phyloP scores from a whole-genome alignment of 1,284 basidiomycete species.

The Megacollybia platyphylla region DNA sequence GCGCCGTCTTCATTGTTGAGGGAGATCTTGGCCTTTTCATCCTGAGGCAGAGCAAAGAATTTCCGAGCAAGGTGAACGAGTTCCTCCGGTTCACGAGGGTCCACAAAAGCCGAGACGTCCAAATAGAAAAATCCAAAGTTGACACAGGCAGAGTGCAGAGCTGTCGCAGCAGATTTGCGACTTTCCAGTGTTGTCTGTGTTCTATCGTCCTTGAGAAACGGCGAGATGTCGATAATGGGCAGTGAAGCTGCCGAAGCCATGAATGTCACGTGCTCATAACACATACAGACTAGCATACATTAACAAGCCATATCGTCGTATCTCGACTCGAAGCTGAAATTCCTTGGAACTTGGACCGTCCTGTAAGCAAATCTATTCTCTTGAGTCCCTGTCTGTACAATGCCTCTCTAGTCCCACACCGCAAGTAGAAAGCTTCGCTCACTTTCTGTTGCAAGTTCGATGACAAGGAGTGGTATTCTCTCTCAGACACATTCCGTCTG shows the following conservation, averaged over 20 bases:
- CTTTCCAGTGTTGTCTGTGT: conserved; percentile 13
- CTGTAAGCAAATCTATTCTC: too few relatives aligned
- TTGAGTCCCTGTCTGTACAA: too few relatives aligned
- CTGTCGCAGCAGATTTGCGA: conserved; percentile 37
- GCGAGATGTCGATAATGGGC: conserved; percentile 44
- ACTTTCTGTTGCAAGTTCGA: too few relatives aligned
- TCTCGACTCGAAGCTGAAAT: too few relatives aligned
- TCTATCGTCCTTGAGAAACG: conserved; percentile 29
- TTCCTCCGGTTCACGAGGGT: conserved; percentile 49
- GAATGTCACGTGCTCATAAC: too few relatives aligned
- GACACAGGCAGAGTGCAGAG: conserved; percentile 62
- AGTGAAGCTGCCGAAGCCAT: conserved; percentile 12
- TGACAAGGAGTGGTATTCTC: too few relatives aligned
- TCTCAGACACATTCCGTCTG: too few relatives aligned
- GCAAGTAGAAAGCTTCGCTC: too few relatives aligned
- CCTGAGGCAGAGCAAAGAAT: conserved; percentile 63
- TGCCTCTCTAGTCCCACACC: too few relatives aligned
- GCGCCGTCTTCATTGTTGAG: conserved; percentile 59
- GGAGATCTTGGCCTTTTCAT: conserved; percentile 60
- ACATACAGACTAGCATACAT: too few relatives aligned
- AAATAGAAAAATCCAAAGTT: conserved; percentile 84
- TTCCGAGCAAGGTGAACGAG: conserved; percentile 47
- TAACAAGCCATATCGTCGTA: too few relatives aligned
- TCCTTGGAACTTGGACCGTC: too few relatives aligned
- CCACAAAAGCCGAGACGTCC: conserved; percentile 46